Evolutionary conservation across 1,284 basidiomycete genomes (phyloP), one percentile per base, ranked within the genome.

Genomic region (Cryptococcus sp.): DNA sequence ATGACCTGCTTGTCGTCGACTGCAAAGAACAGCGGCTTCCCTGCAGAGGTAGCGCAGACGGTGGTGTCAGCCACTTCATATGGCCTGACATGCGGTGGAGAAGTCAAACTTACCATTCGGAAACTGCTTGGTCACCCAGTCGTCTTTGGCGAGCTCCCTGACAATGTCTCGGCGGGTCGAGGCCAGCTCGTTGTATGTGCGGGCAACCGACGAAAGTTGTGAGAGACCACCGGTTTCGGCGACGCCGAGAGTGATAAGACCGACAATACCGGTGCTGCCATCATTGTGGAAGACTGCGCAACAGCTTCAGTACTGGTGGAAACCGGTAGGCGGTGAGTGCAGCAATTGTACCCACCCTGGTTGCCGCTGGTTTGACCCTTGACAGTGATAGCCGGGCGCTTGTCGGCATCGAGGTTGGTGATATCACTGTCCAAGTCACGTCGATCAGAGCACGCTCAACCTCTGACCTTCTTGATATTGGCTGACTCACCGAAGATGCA

Each of bases 361-460:
- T 67, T 67, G 15, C 65, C 65, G 50, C 56, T 62, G 9, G 65
- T 67, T 47, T 67, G 65, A 16, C 65, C 55, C 38, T 64, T 63
- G 42, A 68, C 65, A 42, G 58, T 46, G 54, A 68, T 66, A 18
- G 59, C 56, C 9, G 66, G 66, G 18, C 66, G 53, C 20, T 64
- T 65, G 47, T 67, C 65, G 6, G 47, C 62, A 9, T 58, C 56
- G 18, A 66, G 46, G 33, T 63, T 58, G 24, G 66, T 68, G 49
- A 68, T 61, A 44, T 68, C 66, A 23, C 66, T 64, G 24, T n/a
- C 13, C 21, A 28, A 46, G 9, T n/a, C 40, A 4, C 18, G 45
- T n/a, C 7, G 21, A 24, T 35, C 5, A 38, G 23, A 16, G 35
- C 18, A 13, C 23, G 23, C 15, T 11, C 18, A 15, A 9, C 36